These are phyloP conservation scores for Iberis pinnata DNA, from an alignment of 345 rosid genomes.

Conservation along the genomic window DNA sequence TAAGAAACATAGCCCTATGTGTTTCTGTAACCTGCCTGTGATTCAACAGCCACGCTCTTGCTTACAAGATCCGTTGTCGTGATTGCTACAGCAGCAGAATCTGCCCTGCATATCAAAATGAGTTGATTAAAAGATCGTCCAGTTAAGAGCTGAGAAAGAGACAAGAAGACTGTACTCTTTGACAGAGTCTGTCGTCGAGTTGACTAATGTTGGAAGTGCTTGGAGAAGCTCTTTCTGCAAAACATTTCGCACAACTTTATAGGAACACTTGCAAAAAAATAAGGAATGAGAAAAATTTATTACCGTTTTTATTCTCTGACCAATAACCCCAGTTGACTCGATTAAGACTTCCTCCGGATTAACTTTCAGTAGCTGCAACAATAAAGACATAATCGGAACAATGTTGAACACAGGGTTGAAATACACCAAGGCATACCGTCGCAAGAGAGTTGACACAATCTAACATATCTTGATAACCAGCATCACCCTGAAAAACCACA, in stretches of 20 bases:
- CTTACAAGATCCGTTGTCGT: constrained; percentile 94
- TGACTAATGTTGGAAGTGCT: constrained; percentile 66
- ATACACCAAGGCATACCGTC: constrained; percentile 32
- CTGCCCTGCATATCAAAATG: constrained; percentile 57
- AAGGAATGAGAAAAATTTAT: not conserved
- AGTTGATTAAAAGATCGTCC: constrained; percentile 9
- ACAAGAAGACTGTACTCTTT: constrained; percentile 44
- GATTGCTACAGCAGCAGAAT: constrained; percentile 92
- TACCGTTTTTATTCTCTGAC: constrained; percentile 90
- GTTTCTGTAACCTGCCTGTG: constrained; percentile 39
- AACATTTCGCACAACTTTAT: not conserved
- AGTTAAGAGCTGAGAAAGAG: not conserved
- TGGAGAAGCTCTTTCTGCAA: constrained; percentile 68
- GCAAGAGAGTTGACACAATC: constrained; percentile 74
- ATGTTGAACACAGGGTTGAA: not conserved
- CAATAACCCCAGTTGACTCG: constrained; percentile 94
- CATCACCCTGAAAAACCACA: constrained; percentile 58
- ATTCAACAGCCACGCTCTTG: constrained; percentile 91
- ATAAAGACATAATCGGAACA: constrained; percentile 1
- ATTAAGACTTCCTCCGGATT: constrained; percentile 60
- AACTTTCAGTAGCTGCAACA: constrained; percentile 53
- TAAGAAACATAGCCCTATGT: not conserved
- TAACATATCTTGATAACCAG: constrained; percentile 74
- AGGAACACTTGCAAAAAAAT: not conserved
- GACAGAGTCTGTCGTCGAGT: constrained; percentile 50